Percentiles rank a stretch among this genome's conserved stretches.
Evolutionary conservation across 2,329 filamentous ascomycete species (phyloP).

Genomic region (Penicillium fuscoglaucum): DNA sequence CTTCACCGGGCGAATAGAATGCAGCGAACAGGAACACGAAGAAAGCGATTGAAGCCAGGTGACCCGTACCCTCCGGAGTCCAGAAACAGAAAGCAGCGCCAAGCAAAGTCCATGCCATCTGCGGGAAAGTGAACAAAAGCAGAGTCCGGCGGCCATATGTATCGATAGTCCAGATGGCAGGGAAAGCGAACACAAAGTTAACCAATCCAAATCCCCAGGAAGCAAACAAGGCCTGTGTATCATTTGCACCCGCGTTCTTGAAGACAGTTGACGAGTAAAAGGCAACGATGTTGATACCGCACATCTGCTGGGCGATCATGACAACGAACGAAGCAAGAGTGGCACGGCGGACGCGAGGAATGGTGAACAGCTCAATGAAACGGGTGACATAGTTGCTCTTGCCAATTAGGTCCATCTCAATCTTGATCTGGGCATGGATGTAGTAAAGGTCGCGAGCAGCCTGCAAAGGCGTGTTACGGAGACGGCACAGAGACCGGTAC

Average conservation of each 20-base stretch:
- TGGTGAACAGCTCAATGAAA: conserved; percentile 55
- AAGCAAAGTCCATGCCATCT: conserved; percentile 68
- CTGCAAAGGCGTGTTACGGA: conserved; percentile 61
- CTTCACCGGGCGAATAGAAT: conserved; percentile 66
- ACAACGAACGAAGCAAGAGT: conserved; percentile 75
- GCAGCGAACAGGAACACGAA: conserved; percentile 67
- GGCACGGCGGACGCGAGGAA: conserved; percentile 56
- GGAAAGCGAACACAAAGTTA: conserved; percentile 67
- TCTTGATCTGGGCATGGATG: conserved; percentile 54
- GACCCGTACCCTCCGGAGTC: conserved; percentile 47
- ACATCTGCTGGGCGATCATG: conserved; percentile 77
- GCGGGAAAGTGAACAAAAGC: conserved; percentile 65
- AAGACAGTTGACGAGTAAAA: conserved; percentile 69
- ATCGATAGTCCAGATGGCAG: conserved; percentile 66
- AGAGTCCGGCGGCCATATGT: conserved; percentile 64
- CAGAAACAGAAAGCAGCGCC: conserved; percentile 62
- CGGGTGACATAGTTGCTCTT: conserved; percentile 61
- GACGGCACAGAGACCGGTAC: conserved; percentile 57
- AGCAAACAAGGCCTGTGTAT: conserved; percentile 59
- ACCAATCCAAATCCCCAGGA: conserved; percentile 66
- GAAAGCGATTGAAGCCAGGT: conserved; percentile 57
- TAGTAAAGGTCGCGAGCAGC: conserved; percentile 65
- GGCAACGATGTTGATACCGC: conserved; percentile 71
- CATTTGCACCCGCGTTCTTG: conserved; percentile 55
- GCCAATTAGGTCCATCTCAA: conserved; percentile 46